These are phyloP conservation scores for Lycium barbarum DNA, from an alignment of 257 asterid genomes.

Conservation along the genomic window DNA sequence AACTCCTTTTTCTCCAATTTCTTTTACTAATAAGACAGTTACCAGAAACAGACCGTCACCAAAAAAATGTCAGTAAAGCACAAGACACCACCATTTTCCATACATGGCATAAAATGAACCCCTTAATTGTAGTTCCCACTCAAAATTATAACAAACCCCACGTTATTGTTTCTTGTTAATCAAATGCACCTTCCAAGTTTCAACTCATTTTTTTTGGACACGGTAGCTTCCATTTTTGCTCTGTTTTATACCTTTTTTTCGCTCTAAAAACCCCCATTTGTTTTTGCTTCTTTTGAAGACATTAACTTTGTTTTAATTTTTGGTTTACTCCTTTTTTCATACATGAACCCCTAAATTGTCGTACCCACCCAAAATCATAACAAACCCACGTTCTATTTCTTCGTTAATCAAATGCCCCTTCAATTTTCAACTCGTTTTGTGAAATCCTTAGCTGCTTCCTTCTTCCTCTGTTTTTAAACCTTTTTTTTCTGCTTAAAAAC, in stretches of 20 bases:
- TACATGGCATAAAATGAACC: no score
- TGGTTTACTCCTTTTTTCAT: background rate
- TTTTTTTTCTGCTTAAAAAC: background rate
- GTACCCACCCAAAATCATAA: background rate
- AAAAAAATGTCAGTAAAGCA: conserved; percentile 11
- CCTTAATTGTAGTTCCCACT: background rate
- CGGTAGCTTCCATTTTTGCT: background rate
- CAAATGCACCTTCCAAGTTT: background rate
- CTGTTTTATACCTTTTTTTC: background rate
- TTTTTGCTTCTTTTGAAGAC: background rate
- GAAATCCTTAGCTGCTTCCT: background rate
- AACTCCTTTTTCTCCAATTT: background rate
- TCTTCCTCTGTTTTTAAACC: background rate
- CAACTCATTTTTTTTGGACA: background rate
- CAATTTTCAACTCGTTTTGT: background rate
- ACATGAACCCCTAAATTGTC: no score
- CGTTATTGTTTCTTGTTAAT: background rate
- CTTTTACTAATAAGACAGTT: background rate
- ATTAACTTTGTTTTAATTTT: no score
- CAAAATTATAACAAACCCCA: background rate
- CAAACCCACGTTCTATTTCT: background rate
- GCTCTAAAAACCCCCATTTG: background rate
- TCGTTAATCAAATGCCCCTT: background rate
- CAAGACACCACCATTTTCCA: background rate
- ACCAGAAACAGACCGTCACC: background rate